Conservation (phyloP, 768 basidiomycete species). For the Russula sp. region DNA sequence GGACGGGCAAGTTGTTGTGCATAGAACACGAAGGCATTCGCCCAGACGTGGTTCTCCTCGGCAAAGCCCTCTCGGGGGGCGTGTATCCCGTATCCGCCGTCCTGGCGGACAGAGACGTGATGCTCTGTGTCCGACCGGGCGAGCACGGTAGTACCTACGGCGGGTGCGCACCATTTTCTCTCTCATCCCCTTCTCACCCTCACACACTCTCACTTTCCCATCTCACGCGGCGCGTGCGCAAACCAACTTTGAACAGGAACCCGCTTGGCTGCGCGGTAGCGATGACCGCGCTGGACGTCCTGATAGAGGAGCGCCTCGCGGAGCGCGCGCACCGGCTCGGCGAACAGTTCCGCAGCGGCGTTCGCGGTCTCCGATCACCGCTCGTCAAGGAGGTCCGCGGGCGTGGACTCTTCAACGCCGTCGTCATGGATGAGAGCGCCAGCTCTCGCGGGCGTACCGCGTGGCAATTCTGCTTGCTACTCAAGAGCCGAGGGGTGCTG, state of each 20-base stretch:
- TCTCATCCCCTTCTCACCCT: not conserved
- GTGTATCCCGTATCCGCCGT: constrained; percentile 97
- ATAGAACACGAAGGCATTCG: constrained; percentile 81
- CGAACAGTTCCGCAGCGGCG: constrained; percentile 62
- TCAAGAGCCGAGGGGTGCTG: constrained; percentile 86
- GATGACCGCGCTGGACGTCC: constrained; percentile 86
- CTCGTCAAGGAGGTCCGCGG: constrained; percentile 78
- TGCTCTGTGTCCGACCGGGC: constrained; percentile 91
- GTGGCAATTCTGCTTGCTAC: constrained; percentile 90
- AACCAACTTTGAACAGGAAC: constrained; percentile 44
- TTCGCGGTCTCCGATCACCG: constrained; percentile 57
- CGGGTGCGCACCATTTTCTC: constrained; percentile 47
- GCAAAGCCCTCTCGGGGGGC: constrained; percentile 96
- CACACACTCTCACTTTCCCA: constrained; percentile 1
- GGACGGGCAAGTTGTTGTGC: constrained; percentile 92
- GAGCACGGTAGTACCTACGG: constrained; percentile 97
- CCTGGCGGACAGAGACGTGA: constrained; percentile 82
- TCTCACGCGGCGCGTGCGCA: not conserved
- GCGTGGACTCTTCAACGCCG: constrained; percentile 82
- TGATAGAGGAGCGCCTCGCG: constrained; percentile 78
- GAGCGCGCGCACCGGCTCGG: constrained; percentile 75
- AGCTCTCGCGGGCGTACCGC: constrained; percentile 75
- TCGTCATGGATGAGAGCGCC: constrained; percentile 83
- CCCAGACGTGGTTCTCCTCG: constrained; percentile 88
- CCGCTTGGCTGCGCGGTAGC: constrained; percentile 96